Conservation (phyloP, 1,284 basidiomycete genomes). For the Apiotrichum siamense region DNA sequence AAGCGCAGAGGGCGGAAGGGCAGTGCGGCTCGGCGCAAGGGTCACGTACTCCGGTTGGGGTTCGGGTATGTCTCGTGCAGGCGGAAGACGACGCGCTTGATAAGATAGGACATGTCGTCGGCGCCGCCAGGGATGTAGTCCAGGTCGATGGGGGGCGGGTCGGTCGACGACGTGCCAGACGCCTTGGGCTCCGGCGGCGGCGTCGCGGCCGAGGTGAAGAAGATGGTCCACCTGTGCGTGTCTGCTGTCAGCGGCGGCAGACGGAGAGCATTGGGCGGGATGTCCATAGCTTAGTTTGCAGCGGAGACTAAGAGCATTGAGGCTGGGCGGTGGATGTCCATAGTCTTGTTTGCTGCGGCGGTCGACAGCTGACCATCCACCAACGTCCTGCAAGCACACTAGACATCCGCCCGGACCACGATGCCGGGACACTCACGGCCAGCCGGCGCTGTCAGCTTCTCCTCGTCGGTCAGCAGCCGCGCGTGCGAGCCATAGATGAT, state of each 20-base stretch:
- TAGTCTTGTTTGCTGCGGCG: no score
- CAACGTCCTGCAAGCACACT: no score
- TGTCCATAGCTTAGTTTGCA: no score
- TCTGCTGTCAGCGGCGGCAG: conserved; percentile 56
- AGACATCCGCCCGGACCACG: no score
- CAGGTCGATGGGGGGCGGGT: conserved; percentile 27
- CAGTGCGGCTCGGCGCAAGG: background rate
- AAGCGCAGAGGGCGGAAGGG: no score
- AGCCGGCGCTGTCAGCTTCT: conserved; percentile 47
- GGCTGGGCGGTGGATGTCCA: no score
- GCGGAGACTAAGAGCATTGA: background rate
- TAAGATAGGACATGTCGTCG: conserved; percentile 79
- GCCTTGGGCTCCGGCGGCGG: conserved; percentile 50
- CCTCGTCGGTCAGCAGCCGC: conserved; percentile 67
- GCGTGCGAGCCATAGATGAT: conserved; percentile 97
- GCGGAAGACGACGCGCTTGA: conserved; percentile 95
- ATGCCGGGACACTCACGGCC: conserved; percentile 45
- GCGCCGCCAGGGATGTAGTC: conserved; percentile 59
- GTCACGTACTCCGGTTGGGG: conserved; percentile 71
- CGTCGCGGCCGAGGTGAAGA: conserved; percentile 61
- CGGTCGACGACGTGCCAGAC: conserved; percentile 49
- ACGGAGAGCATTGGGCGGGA: no score
- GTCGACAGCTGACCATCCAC: no score
- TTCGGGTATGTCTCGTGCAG: conserved; percentile 94
- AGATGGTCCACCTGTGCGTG: conserved; percentile 96